Evolutionary conservation across 495 filamentous ascomycete genomes (phyloP), one percentile per base, ranked within the genome.

Genomic region (Baudoinia panamericana): DNA sequence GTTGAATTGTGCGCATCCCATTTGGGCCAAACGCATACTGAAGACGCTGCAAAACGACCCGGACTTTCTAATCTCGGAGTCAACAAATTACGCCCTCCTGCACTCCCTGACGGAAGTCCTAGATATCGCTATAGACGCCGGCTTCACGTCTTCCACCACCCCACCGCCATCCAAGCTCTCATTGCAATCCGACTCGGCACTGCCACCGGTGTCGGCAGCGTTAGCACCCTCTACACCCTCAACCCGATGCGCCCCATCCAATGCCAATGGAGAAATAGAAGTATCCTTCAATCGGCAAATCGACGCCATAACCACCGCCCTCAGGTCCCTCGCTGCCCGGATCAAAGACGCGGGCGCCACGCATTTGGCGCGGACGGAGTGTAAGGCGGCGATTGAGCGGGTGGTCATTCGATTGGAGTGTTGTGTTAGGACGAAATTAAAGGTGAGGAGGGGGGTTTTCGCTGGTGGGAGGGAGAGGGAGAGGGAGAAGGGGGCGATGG

Each of bases 301-400:
- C 38, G 88, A 94, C 55, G 53, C 50, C 7, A 62, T 95, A 2
- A 67, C 73, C 11, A 55, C 63, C 12, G 61, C 62, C 17, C 62
- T 96, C 38, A 81, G 77, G 47, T 57, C 60, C 16, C 71, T 90
- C 30, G 80, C 77, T 55, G 71, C 69, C 12, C 65, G 64, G 6
- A 93, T 96, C 42, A 64, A 75, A 42, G 83, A 87, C 53, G 69
- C 74, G 0, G 82, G 82, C 19, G 78, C 80, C 18, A 71, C 76
- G 5, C 72, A 78, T 54, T 69, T 85, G 39, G 73, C 73, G 13
- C 69, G 81, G 15, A 76, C 82, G 31, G 70, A 86, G 38, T 76
- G 79, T 0, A 88, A 90, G 55, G 70, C 73, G 30, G 68, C 67
- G 17, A 63, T 93, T 5, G 79, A 90, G 51, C 62, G 74, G 2